Evolutionary conservation across 1,284 basidiomycete genomes (phyloP), one percentile per base, ranked within the genome.

Genomic region (Xerocomus cyaneibrunnescens): DNA sequence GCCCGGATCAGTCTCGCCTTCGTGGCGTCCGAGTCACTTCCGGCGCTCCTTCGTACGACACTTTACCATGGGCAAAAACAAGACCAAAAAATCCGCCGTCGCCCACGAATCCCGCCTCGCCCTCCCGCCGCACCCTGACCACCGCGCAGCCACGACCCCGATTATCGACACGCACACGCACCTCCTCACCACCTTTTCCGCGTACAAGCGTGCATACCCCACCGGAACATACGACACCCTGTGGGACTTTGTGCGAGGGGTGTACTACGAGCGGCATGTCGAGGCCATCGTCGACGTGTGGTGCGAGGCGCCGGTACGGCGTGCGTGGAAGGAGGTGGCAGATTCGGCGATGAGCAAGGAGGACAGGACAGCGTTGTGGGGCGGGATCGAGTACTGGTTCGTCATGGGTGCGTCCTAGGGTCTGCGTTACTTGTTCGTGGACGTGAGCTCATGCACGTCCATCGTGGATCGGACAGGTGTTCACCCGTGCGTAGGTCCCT

Each of bases 81-180:
- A 72, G 47, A 66, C 70, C 48, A 72, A 72, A 51, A 72, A 69
- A 46, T 55, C 50, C 25, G 40, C 32, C 28, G 4, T 64, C 19
- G 67, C 64, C 2, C 37, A 62, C 27, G 73, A 75, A 57, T 58
- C 61, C 7, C 57, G 65, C 45, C 66, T 74, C 28, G 36, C 49
- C 6, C 61, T 73, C 28, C 72, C 65, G 13, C 40, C 40, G 2
- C 68, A 60, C 44, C 68, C 74, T 12, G 47, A 21, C 47, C 34
- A 52, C 16, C 45, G 21, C 47, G 45, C 53, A 36, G 17, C 48
- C 7, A 28, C 51, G 5, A 62, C 70, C 0, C 72, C 80, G 1
- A 82, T 92, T 58, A 74, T 90, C 12, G 89, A 92, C 68, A 92
- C 89, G 0, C 89, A 92, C 66, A 90, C 87, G 0, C 89, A 92